Base-by-base conservation (phyloP, 2,329 filamentous ascomycete species). In the Gaeumannomyces sp. region DNA sequence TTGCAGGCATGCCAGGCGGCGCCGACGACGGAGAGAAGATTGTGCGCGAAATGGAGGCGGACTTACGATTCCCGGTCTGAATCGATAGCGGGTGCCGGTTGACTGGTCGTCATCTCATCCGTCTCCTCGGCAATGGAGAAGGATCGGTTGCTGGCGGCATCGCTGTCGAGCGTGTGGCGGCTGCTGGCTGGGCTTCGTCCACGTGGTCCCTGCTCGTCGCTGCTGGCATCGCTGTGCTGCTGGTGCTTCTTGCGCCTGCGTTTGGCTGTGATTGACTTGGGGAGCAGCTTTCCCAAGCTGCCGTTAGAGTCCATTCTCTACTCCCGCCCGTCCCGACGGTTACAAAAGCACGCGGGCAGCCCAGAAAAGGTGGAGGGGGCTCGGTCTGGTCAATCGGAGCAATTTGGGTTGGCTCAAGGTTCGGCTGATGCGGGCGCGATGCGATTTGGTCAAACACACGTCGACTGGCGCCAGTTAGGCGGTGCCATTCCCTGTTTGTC, bases 221-320 rank as follows among this genome's bases (percentile, higher is more conserved):
- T 71, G 66, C 69, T 73, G 50, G 69, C 66, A 62, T 72, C 72
- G 67, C 75, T 80, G 69, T 74, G 74, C 68, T 80, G 79, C 60
- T 77, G 75, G 64, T 81, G 77, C 72, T 78, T 82, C 73, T 77
- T 81, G 65, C 77, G 78, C 61, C 81, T 78, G 60, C 81, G 80
- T 70, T 81, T 83, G 61, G 77, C 77, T 33, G 76, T 74, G 64
- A 86, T 78, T 53, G 79, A 76, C 71, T 82, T 84, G 63, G 83
- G 79, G 50, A 87, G 73, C 35, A 87, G 77, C 74, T 84, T 86
- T 65, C 76, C 78, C 59, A 85, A 73, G 16, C 77, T 76, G 33
- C 31, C 31, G 56, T 29, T 64, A 8, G 62, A 31, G 4, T 64
- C 62, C 62, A 64, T 64, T 31, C 19, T 62, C n/a, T 62, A 4